Conservation (phyloP, 2,329 filamentous ascomycete species). For the Sporothrix humicola region DNA sequence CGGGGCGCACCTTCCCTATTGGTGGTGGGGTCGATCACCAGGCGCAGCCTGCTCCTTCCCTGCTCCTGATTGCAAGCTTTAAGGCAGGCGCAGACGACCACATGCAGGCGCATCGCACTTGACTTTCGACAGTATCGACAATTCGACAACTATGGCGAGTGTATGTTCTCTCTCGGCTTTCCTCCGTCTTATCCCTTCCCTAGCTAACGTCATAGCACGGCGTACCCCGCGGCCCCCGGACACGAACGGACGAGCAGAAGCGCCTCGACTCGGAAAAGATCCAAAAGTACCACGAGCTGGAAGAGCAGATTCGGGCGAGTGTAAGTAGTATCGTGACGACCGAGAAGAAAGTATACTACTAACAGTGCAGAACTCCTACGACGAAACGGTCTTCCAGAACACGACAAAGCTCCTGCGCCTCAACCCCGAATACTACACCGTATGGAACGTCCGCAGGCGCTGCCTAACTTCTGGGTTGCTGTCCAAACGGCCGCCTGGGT, state of each 20-base stretch:
- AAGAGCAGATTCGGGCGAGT: conserved; percentile 69
- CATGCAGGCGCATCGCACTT: too few species aligned
- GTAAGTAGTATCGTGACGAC: conserved; percentile 49
- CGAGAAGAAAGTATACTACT: not conserved
- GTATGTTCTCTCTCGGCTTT: not conserved
- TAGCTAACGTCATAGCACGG: conserved; percentile 69
- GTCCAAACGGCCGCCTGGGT: conserved; percentile 58
- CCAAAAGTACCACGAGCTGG: conserved; percentile 73
- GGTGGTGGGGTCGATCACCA: conserved; percentile 11
- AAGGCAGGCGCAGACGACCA: too few species aligned
- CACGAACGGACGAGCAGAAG: conserved; percentile 71
- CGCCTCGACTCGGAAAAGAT: conserved; percentile 78
- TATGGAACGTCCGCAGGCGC: conserved; percentile 86
- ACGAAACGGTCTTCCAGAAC: conserved; percentile 65
- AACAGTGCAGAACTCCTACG: conserved; percentile 52
- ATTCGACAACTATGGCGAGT: conserved; percentile 15
- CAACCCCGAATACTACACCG: conserved; percentile 88
- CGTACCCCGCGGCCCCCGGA: conserved; percentile 70
- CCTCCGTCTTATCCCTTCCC: not conserved
- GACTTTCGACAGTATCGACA: not conserved
- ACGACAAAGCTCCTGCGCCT: conserved; percentile 74
- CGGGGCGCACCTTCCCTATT: conserved; percentile 11
- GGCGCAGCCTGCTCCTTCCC: not conserved
- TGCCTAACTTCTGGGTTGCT: conserved; percentile 66
- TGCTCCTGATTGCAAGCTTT: too few species aligned